A percentile compares a stretch with the other conserved stretches of the same genome.
phyloP scores from a whole-genome alignment of 1,284 basidiomycete genomes.

The Cryptococcus hybrid region DNA sequence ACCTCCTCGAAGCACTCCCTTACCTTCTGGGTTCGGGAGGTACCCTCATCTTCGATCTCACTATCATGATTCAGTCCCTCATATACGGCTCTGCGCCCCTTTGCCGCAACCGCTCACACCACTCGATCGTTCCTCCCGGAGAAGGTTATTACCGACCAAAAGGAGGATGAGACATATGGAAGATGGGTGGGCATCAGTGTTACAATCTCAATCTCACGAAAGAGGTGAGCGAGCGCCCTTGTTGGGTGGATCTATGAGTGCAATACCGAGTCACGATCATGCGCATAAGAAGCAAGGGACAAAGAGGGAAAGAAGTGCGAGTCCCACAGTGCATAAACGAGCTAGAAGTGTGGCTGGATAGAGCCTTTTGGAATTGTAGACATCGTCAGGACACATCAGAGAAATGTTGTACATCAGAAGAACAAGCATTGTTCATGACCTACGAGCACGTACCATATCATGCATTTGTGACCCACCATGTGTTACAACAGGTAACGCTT shows the following conservation, averaged over 20 bases:
- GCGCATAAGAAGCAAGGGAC: neutral
- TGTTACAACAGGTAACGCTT: too few species aligned
- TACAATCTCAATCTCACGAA: neutral
- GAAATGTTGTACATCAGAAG: too few species aligned
- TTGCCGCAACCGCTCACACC: conserved; percentile 18
- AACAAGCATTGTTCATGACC: too few species aligned
- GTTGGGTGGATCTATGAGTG: neutral
- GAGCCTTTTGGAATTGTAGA: neutral
- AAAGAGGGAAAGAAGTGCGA: conserved; percentile 1
- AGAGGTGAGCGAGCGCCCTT: neutral
- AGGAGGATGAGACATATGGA: conserved; percentile 16
- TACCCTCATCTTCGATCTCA: conserved; percentile 84
- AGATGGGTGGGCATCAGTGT: conserved; percentile 11
- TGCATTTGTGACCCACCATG: too few species aligned
- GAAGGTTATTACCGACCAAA: conserved; percentile 8
- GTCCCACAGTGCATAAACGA: neutral
- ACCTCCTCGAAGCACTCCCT: conserved; percentile 47
- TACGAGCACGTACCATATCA: too few species aligned
- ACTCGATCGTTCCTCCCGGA: conserved; percentile 11
- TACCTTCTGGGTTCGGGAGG: conserved; percentile 84
- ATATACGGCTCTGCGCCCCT: conserved; percentile 54
- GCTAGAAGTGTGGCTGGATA: neutral
- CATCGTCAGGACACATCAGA: too few species aligned
- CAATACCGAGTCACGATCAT: neutral
- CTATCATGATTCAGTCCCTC: conserved; percentile 67